Conservation (phyloP, 306 rosid genomes). For the Trifolium fragiferum region DNA sequence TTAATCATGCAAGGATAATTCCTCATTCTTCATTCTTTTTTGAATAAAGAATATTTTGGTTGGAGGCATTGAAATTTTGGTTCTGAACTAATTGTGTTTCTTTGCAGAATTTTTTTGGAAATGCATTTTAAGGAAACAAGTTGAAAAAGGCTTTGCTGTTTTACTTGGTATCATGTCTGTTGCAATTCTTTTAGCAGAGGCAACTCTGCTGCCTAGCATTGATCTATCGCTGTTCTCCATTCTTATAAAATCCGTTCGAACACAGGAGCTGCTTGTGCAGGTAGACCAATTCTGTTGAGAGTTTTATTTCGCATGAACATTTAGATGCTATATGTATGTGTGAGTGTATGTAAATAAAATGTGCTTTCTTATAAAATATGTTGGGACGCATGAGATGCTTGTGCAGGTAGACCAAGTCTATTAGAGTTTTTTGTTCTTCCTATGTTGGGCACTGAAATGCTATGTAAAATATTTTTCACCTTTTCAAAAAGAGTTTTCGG, state of each 20-base stretch:
- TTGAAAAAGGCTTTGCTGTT: constrained; percentile 77
- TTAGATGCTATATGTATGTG: constrained; percentile 14
- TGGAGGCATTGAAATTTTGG: constrained; percentile 7
- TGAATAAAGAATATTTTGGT: constrained; percentile 33
- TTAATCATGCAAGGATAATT: constrained; percentile 27
- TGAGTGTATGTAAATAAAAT: neutral
- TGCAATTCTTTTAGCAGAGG: constrained; percentile 98
- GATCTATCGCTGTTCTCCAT: constrained; percentile 93
- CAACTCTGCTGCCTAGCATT: constrained; percentile 81
- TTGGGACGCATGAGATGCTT: constrained; percentile 70
- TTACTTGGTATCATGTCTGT: constrained; percentile 82
- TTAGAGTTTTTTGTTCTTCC: neutral
- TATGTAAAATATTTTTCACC: constrained; percentile 25
- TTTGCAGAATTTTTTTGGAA: constrained; percentile 90
- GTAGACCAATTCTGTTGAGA: constrained; percentile 45
- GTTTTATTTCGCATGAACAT: constrained; percentile 23
- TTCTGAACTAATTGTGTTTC: constrained; percentile 40
- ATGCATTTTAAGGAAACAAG: constrained; percentile 83
- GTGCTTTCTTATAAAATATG: constrained; percentile 72
- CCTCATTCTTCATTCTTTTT: constrained; percentile 18
- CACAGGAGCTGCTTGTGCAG: constrained; percentile 90
- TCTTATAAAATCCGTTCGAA: constrained; percentile 76
- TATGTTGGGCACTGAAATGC: constrained; percentile 24
- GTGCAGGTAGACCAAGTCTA: constrained; percentile 68
- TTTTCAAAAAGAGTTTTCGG: constrained; percentile 32